Base-by-base conservation (phyloP, 2,329 filamentous ascomycete species). In the Stagonosporopsis cucurbitacearum region DNA sequence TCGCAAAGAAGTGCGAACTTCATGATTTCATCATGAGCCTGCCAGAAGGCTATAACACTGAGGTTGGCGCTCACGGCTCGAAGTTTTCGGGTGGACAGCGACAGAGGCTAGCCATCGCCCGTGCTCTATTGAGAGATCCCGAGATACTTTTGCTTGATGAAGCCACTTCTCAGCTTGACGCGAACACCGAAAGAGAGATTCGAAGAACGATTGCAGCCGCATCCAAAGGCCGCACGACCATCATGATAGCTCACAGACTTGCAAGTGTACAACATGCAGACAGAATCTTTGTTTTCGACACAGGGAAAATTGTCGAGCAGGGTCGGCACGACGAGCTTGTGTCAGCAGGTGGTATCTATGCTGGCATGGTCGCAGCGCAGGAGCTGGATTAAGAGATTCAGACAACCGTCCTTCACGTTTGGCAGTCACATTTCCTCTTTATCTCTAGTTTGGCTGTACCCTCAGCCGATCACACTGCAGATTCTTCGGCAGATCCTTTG, bases 231-330 rank as follows among this genome's bases (percentile, higher is more conserved):
- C 70, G 78, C 50, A 85, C 91, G 2, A 90, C 90, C 58, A 80
- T 95, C 3, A 89, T 89, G 2, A 89, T 95, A 11, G 91, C 91
- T 1, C 91, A 94, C 71, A 81, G 90, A 13, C 79, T 94, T 44
- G 88, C 88, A 0, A 94, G 89, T 12, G 86, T 93, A 19, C 89
- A 90, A 72, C 88, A 92, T 63, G 89, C 90, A 1, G 87, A 94
- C 71, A 78, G 87, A n/a, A 93, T 93, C 37, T 91, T 90, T 65
- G 89, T 94, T 0, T 84, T 95, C 43, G 88, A 89, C 11, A 82
- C 87, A 57, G 86, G 88, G 22, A 82, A 72, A 20, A 81, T 89
- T 33, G 77, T 85, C 1, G 86, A 89, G 67, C 75, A 78, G 51
- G 87, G 88, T n/a, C 81, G 81, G 19, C 86, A 89, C 67, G 76